Evolutionary conservation across 106 monocot genomes (phyloP), one percentile per base, ranked within the genome.

Genomic region (Dactylorhiza incarnata): DNA sequence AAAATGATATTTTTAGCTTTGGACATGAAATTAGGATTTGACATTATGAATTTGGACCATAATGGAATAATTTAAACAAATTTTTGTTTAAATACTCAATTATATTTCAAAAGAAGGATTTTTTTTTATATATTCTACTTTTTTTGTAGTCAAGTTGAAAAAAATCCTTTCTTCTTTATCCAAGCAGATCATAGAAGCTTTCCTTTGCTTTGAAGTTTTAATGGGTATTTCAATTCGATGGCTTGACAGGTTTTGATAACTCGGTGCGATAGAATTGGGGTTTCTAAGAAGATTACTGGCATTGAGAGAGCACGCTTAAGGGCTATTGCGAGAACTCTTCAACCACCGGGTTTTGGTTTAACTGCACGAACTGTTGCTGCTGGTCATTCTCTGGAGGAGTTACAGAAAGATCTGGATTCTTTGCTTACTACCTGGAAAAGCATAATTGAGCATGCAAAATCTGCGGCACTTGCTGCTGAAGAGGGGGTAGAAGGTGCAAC

Each of bases 391-490:
- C 74, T 86, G 80, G 86, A 96, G 78, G 96, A 96, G 78, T 80
- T 96, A 67, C 87, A 91, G 77, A 96, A 93, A 77, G 96, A 96
- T 73, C 89, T 96, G 29, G 85, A 93, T 43, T 85, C 89, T 9
- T 74, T 91, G 26, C 76, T 96, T 37, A 83, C 84, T 73, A 91
- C 96, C 20, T 93, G 96, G 96, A 93, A 91, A 77, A 68, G 85
- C 67, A 93, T 96, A 72, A 80, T 88, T 87, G 93, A 93, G 74
- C 88, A 87, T 85, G 93, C 96, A 78, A 91, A 91, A 86, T 96
- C 96, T 75, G 86, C 96, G 54, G 90, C 89, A 55, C 85, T 90
- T 82, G 93, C 96, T 76, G 85, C 87, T 50, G 89, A 93, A 45
- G 91, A 96, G 74, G 93, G 96, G 67, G 91, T 93, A 22, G 86